These are phyloP conservation scores for Vitis hybrid DNA, from an alignment of 177 flowering plant species.

Conservation along the genomic window DNA sequence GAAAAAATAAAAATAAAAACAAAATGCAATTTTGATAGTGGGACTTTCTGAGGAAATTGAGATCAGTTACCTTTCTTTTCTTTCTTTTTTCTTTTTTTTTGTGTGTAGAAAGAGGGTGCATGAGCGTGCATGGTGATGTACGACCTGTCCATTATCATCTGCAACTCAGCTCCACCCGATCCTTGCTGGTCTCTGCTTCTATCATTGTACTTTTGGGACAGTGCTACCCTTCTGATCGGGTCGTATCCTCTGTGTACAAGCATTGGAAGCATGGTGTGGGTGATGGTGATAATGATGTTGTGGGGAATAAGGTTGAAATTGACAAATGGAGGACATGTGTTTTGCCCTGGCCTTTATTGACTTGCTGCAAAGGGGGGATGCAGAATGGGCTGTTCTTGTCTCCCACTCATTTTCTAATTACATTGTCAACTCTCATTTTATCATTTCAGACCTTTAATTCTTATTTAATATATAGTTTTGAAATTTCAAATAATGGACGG, in stretches of 20 bases:
- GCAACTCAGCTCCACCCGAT: too few relatives aligned
- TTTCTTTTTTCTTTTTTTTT: too few relatives aligned
- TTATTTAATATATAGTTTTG: neutral
- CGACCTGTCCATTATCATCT: constrained; percentile 7
- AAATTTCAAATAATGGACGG: neutral
- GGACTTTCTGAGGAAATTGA: too few relatives aligned
- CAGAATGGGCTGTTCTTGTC: constrained; percentile 26
- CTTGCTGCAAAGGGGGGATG: constrained; percentile 22
- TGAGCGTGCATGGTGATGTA: constrained; percentile 40
- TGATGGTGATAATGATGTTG: neutral
- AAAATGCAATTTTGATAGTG: too few relatives aligned
- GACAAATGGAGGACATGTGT: constrained; percentile 7
- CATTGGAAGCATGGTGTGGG: neutral
- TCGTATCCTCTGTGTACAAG: neutral
- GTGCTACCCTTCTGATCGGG: neutral
- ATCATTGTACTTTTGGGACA: neutral
- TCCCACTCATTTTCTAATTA: constrained; percentile 12
- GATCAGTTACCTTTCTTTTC: too few relatives aligned
- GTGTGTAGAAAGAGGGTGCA: constrained; percentile 24
- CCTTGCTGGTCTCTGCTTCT: neutral
- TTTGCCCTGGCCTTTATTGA: constrained; percentile 16
- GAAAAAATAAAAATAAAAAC: too few relatives aligned
- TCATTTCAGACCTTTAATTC: neutral
- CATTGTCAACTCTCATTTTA: constrained; percentile 18
- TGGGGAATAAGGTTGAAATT: neutral